A percentile compares a stretch with the other conserved stretches of the same genome.
These are phyloP conservation scores for Skeletonema grethae DNA, from an alignment of 108 stramenopile species.

Conservation along the genomic window DNA sequence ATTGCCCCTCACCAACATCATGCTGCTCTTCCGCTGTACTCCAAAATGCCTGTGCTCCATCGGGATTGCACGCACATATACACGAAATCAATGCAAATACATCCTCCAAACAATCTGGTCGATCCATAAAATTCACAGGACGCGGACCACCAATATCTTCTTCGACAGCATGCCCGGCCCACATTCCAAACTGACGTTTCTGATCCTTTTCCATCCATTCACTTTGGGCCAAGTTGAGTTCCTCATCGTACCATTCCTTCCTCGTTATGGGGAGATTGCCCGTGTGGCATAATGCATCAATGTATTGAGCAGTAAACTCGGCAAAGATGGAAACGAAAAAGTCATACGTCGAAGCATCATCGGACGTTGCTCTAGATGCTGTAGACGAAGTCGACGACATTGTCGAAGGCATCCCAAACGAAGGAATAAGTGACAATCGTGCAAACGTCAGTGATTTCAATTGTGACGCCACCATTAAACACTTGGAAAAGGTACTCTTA, in stretches of 20 bases:
- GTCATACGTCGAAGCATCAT: slow-evolving; percentile 36
- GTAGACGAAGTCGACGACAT: slow-evolving; percentile 14
- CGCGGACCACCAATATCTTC: slow-evolving; percentile 48
- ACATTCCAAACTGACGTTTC: slow-evolving; percentile 57
- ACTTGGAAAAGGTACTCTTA: slow-evolving; percentile 46
- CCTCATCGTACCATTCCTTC: slow-evolving; percentile 65
- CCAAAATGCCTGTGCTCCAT: slow-evolving; percentile 71
- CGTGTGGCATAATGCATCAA: slow-evolving; percentile 55
- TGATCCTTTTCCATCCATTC: slow-evolving; percentile 57
- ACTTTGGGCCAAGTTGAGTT: slow-evolving; percentile 62
- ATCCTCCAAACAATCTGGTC: slow-evolving; percentile 88
- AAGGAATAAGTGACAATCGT: slow-evolving; percentile 63
- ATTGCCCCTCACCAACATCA: slow-evolving; percentile 14
- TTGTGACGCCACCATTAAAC: slow-evolving; percentile 56
- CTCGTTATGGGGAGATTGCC: slow-evolving; percentile 73
- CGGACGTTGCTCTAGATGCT: slow-evolving; percentile 14
- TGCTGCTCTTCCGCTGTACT: slow-evolving; percentile 20
- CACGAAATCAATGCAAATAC: slow-evolving; percentile 68
- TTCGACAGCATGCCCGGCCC: slow-evolving; percentile 46
- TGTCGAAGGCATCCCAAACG: slow-evolving; percentile 37
- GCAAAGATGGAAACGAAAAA: slow-evolving; percentile 74
- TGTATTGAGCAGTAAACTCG: slow-evolving; percentile 65
- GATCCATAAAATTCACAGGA: slow-evolving; percentile 70
- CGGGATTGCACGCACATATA: slow-evolving; percentile 59
- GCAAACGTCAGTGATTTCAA: slow-evolving; percentile 77